A percentile compares a stretch with the other conserved stretches of the same genome.
Evolutionary conservation across 2,329 filamentous ascomycete species (phyloP).

Genomic region (Arthrobotrys iridis): DNA sequence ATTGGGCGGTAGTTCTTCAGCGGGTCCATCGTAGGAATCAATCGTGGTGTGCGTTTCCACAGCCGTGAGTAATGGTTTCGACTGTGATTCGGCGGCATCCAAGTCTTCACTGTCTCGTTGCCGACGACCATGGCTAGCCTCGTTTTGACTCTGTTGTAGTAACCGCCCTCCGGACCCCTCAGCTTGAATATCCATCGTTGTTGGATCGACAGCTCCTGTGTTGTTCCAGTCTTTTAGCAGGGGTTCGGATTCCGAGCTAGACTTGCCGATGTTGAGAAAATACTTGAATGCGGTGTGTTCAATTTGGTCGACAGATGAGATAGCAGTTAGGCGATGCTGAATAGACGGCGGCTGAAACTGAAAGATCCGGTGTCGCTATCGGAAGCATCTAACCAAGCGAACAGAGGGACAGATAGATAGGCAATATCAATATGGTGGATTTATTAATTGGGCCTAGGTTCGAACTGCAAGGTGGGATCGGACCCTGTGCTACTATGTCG

Average conservation of each 20-base stretch:
- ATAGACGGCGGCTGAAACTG: background rate
- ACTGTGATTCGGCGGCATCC: constrained; percentile 12
- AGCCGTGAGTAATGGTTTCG: constrained; percentile 36
- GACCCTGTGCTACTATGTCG: background rate
- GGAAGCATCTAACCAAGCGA: background rate
- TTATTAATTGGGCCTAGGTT: background rate
- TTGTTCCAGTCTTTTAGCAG: constrained; percentile 5
- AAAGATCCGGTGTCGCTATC: background rate
- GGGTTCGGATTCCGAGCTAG: background rate
- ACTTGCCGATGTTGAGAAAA: background rate
- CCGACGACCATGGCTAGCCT: background rate
- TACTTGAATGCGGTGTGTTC: background rate
- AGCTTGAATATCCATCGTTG: constrained; percentile 16
- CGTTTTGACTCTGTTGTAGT: background rate
- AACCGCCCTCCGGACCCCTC: constrained; percentile 26
- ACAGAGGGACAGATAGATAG: background rate
- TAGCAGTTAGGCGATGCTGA: background rate
- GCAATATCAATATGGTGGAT: background rate
- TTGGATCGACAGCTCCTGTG: constrained; percentile 7
- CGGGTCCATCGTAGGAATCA: constrained; percentile 14
- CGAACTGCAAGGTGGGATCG: background rate
- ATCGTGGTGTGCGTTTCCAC: background rate
- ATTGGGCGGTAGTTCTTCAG: constrained; percentile 5
- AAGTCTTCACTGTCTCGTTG: background rate
- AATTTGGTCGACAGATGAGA: too few relatives aligned